These are phyloP conservation scores for Trichophyton equinum DNA, from an alignment of 2,329 filamentous ascomycete species.

Conservation along the genomic window DNA sequence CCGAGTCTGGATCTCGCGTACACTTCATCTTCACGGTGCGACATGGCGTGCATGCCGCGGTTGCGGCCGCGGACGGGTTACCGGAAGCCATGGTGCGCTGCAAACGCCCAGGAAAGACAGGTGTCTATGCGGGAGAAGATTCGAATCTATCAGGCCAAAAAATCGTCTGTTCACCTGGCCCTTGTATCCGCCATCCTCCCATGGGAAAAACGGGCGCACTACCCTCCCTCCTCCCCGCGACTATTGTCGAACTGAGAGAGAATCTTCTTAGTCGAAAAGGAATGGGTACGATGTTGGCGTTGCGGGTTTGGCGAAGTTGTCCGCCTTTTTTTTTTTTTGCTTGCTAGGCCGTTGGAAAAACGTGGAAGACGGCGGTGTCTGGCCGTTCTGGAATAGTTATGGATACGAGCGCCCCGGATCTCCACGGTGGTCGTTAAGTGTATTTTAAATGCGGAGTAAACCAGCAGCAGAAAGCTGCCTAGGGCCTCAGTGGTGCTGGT, in stretches of 20 bases:
- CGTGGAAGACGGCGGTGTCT: not conserved
- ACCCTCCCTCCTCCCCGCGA: not conserved
- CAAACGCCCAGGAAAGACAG: not conserved
- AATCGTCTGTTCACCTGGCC: not conserved
- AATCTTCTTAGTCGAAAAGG: not conserved
- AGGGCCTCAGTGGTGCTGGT: not conserved
- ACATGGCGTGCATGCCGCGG: constrained; percentile 26
- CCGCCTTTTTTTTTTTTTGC: not conserved
- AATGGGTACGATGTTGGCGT: not conserved
- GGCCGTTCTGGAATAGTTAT: not conserved
- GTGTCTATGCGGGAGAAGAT: not conserved
- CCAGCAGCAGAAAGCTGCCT: not conserved
- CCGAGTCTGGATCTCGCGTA: constrained; percentile 14
- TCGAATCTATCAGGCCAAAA: not conserved
- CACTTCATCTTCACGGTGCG: constrained; percentile 33
- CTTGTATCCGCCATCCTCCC: not conserved
- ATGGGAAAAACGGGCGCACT: not conserved
- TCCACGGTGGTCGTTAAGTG: not conserved
- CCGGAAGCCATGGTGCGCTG: not conserved
- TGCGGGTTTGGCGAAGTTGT: not conserved
- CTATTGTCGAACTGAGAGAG: not conserved
- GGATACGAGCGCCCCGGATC: constrained; percentile 2
- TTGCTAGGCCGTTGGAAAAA: not conserved
- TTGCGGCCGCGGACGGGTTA: constrained; percentile 7
- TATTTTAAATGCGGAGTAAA: not conserved